Evolutionary conservation across 345 rosid species (phyloP).

Genomic region (Alliaria petiolata): DNA sequence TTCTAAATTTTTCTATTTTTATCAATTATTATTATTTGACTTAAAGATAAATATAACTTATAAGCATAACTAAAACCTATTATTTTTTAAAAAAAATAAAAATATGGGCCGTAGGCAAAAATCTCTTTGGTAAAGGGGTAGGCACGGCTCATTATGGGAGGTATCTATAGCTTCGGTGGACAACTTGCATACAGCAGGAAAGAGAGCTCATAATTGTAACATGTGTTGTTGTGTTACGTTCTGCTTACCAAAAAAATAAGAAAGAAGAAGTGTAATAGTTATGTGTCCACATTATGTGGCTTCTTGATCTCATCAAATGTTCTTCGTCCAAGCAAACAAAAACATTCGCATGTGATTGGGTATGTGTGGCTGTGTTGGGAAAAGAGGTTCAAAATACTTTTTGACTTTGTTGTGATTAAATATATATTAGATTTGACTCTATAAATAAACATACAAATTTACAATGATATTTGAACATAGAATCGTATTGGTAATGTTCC

Average conservation of each 20-base stretch:
- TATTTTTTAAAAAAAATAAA: too few relatives aligned
- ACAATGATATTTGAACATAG: not conserved
- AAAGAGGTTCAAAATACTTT: not conserved
- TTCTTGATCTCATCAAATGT: conserved; percentile 20
- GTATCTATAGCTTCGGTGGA: too few relatives aligned
- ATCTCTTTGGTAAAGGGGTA: too few relatives aligned
- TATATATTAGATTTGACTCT: not conserved
- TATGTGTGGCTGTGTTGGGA: not conserved
- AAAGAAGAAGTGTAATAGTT: not conserved
- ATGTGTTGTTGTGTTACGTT: not conserved
- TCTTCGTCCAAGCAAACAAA: not conserved
- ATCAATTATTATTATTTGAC: too few relatives aligned
- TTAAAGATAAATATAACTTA: too few relatives aligned
- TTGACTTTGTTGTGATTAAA: too few relatives aligned
- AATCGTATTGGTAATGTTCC: conserved; percentile 10
- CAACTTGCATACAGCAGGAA: too few relatives aligned
- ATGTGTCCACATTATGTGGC: not conserved
- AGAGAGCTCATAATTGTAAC: not conserved
- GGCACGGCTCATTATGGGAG: too few relatives aligned
- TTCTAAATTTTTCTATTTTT: too few relatives aligned
- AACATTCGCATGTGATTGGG: conserved; percentile 19
- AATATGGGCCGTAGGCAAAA: too few relatives aligned
- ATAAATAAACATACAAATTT: not conserved
- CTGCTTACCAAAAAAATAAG: not conserved
- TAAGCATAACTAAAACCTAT: too few relatives aligned